Evolutionary conservation across 225 moss, liverwort and hornwort genomes (phyloP), one percentile per base, ranked within the genome.

Genomic region (Physcomitrium patens): DNA sequence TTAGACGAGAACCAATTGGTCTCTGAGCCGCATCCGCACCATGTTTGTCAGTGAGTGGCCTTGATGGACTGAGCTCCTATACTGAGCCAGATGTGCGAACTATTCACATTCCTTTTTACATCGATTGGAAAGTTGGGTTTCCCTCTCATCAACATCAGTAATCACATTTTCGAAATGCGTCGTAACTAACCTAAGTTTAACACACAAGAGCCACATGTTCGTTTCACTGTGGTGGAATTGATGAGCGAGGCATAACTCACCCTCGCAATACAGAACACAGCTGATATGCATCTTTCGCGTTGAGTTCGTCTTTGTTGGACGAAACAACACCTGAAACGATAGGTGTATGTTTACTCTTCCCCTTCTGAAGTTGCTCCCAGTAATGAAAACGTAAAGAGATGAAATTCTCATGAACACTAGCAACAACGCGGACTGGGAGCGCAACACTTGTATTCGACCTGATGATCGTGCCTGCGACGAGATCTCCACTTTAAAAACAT

Each of bases 381-480:
- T 18, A 41, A 23, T 58, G 17, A 37, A 50, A 43, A 8, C 24
- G 22, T 19, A n/a, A 28, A 61, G 15, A 31, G 63, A 57, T 50
- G 50, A 78, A 72, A 3, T 18, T 16, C 50, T 19, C 23, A 17
- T 58, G n/a, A 26, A 41, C 31, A 49, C 77, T 51, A 55, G 31
- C 54, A 70, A 11, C 27, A 19, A 63, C 46, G 54, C 52, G 44
- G 12, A 6, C 51, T 12, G 3, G 3, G 22, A 22, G 31, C 44
- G 42, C 69, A 69, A 45, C 9, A 49, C 59, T 23, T n/a, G 8
- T 63, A 26, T 23, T 26, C 41, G 57, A 27, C 13, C 26, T 57
- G 3, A 18, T 8, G 5, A 66, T 56, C 27, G 65, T 19, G 70
- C 77, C 12, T 44, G 42, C 44, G 62, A 77, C 63, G 44, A 7